Evolutionary conservation across 2,329 filamentous ascomycete species (phyloP), one percentile per base, ranked within the genome.

Genomic region (Lachnellula subtilissima): DNA sequence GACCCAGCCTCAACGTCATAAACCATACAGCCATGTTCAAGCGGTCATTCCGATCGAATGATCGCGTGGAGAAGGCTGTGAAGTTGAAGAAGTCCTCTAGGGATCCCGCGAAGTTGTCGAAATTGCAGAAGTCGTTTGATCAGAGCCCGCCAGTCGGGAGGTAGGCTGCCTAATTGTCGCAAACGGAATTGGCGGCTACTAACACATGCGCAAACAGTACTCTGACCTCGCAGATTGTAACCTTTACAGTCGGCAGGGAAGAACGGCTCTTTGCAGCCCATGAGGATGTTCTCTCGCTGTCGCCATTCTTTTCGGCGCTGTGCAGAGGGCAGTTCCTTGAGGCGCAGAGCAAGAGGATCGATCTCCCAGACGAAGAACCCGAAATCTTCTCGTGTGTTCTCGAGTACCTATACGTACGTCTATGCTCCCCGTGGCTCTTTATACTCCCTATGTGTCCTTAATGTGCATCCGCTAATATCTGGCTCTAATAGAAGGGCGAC

Each of bases 231-330:
- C 77, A 87, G 46, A 89, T 94, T 69, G 82, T 95, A 64, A 95
- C 89, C 9, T 81, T 95, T 59, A 83, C 88, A 65, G 83, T 95
- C 65, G 90, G 90, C n/a, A 80, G 80, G 5, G 87, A 92, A 63
- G 86, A 91, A 71, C 85, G 92, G 22, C 86, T 96, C 64, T 97
- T 97, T 69, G 92, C 92, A 39, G 91, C 91, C 6, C 92, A 96
- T 72, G 89, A 96, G 76, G 88, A 94, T 64, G 82, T 96, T 59
- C 84, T 97, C 57, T 82, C 80, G 70, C 76, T 81, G 54, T 94
- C 90, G 11, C 85, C 90, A 7, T 96, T 87, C 80, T 96, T 97
- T 74, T 78, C 84, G 58, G 75, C 82, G 50, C 78, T 80, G 45
- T 82, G 86, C 61, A 79, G 80, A 55, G 79, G 78, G 61, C 83